phyloP scores from a whole-genome alignment of 2,329 filamentous ascomycete genomes.

The Aspergillus tubingensis region DNA sequence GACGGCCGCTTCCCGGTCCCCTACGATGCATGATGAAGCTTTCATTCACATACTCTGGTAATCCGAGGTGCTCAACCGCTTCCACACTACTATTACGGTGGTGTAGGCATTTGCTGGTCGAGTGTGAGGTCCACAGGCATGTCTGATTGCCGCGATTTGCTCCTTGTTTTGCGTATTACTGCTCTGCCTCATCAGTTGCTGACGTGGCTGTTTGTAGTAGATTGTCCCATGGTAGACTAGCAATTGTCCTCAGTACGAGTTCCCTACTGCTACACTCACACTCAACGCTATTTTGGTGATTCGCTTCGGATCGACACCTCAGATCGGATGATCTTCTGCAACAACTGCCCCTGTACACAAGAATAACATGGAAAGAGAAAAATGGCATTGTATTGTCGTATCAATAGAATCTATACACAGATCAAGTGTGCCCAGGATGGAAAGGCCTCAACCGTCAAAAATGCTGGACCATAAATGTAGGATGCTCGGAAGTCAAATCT shows the following conservation, averaged over 20 bases:
- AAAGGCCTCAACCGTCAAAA: not conserved
- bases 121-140: conserved; percentile 48
- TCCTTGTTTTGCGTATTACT: not conserved
- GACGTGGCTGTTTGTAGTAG: conserved; percentile 3
- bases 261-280: not conserved
- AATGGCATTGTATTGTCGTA: not conserved
- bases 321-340: not conserved
- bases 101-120: conserved; percentile 40
- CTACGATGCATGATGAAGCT: conserved; percentile 38
- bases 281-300: not conserved
- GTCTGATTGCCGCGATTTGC: conserved; percentile 36
- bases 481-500: not conserved
- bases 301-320: not conserved
- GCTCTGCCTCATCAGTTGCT: not conserved
- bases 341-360: not conserved
- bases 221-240: not conserved
- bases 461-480: not conserved
- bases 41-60: conserved; percentile 45
- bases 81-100: conserved; percentile 14
- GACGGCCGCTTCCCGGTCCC: not conserved
- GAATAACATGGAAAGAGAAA: not conserved
- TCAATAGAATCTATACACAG: not conserved
- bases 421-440: not conserved
- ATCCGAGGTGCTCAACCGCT: conserved; percentile 48
- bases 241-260: not conserved